Percentiles rank a stretch among this genome's conserved stretches.
Evolutionary conservation across 805 yeast species (phyloP).

Genomic region (Dipodascopsis tothii): DNA sequence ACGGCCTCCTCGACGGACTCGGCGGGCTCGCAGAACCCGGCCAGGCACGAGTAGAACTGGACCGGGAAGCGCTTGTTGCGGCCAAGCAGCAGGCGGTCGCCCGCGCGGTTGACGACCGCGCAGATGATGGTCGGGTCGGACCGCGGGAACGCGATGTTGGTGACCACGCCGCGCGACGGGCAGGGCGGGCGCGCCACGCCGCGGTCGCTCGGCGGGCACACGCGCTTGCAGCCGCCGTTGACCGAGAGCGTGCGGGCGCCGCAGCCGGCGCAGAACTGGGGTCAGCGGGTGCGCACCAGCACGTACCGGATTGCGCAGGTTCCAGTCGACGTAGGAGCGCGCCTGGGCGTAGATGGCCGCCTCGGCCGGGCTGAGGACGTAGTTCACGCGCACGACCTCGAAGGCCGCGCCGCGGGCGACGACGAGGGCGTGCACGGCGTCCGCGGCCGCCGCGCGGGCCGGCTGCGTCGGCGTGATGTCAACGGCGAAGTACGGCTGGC

Average conservation of each 20-base stretch:
- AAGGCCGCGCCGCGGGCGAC: constrained; percentile 12
- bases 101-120: constrained; percentile 59
- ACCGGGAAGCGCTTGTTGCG: constrained; percentile 54
- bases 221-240: constrained; percentile 37
- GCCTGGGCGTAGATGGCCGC: constrained; percentile 74
- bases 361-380: constrained; percentile 32
- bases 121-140: constrained; percentile 85
- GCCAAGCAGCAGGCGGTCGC: constrained; percentile 61
- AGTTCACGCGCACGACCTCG: constrained; percentile 8
- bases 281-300: neutral
- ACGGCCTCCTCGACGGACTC: constrained; percentile 88
- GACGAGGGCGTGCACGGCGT: constrained; percentile 6
- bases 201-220: constrained; percentile 32
- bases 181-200: constrained; percentile 28
- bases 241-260: constrained; percentile 43
- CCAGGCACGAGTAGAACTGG: constrained; percentile 63
- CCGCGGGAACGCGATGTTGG: constrained; percentile 83
- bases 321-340: constrained; percentile 80
- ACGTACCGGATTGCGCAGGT: constrained; percentile 27
- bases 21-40: constrained; percentile 94
- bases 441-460: constrained; percentile 3
- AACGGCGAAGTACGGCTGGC: constrained; percentile 37
- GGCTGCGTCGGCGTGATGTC: constrained; percentile 25
- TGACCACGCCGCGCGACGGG: constrained; percentile 41
- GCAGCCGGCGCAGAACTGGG: constrained; percentile 74